Evolutionary conservation across 176 grass and related monocot species (phyloP).

Genomic region (Triticum urartu): DNA sequence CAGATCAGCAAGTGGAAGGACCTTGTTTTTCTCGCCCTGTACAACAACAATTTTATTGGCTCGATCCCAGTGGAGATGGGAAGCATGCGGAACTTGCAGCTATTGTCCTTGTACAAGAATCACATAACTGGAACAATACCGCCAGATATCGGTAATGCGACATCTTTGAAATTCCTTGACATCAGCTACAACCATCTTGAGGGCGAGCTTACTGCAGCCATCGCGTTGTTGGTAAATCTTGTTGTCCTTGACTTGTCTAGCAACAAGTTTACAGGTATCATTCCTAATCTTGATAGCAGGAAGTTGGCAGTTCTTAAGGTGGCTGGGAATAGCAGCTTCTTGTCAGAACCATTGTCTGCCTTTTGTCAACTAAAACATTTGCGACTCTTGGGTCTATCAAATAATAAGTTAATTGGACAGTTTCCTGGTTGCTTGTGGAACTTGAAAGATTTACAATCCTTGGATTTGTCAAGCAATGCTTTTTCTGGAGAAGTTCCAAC

Average conservation of each 20-base stretch:
- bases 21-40: neutral
- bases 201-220: neutral
- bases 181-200: neutral
- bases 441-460: neutral
- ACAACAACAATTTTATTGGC: neutral
- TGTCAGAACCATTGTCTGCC: neutral
- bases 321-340: neutral
- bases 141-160: neutral
- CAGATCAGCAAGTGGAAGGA: neutral
- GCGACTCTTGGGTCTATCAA: neutral
- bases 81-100: neutral
- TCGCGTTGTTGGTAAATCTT: neutral
- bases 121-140: neutral
- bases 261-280: neutral
- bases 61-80: neutral
- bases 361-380: neutral
- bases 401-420: conserved; percentile 23
- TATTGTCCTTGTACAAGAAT: neutral
- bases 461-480: neutral
- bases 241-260: neutral
- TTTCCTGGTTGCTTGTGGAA: conserved; percentile 35
- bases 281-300: neutral
- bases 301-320: neutral
- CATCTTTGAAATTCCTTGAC: neutral
- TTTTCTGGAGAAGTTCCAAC: neutral